These are phyloP conservation scores for Hanseniaspora thailandica DNA, from an alignment of 805 yeast species.

Conservation along the genomic window DNA sequence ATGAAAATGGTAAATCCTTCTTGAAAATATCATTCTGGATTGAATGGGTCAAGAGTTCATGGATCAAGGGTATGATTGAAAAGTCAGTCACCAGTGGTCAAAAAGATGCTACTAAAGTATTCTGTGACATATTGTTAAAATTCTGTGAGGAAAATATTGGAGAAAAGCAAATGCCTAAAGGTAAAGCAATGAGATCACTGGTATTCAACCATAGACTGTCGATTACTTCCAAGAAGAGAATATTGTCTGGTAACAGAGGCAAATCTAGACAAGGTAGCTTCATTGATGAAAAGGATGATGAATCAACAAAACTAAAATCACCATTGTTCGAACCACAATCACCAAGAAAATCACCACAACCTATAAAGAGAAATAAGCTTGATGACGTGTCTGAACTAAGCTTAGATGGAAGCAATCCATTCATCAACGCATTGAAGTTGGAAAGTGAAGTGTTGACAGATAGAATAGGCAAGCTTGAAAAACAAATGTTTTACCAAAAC, in stretches of 20 bases:
- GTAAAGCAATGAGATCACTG: conserved; percentile 13
- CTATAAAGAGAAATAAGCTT: not conserved
- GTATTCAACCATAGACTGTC: conserved; percentile 13
- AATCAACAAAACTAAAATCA: not conserved
- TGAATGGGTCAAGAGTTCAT: conserved; percentile 82
- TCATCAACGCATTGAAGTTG: not conserved
- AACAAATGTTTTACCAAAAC: conserved; percentile 1
- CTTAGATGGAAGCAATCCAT: not conserved
- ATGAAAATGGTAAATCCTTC: conserved; percentile 44
- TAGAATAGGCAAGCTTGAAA: not conserved
- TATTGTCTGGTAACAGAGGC: not conserved
- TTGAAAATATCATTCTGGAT: conserved; percentile 59
- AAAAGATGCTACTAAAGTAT: conserved; percentile 43
- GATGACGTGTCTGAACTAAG: conserved; percentile 10
- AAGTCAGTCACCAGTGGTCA: conserved; percentile 77
- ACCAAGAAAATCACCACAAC: conserved; percentile 11
- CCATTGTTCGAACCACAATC: conserved; percentile 10
- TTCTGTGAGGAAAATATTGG: conserved; percentile 21
- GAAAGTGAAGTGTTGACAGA: not conserved
- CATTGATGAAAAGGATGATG: not conserved
- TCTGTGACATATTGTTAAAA: conserved; percentile 27
- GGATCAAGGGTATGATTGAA: conserved; percentile 86
- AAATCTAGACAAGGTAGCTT: not conserved
- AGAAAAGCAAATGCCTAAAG: conserved; percentile 7
- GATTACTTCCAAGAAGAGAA: not conserved